Evolutionary conservation across 495 filamentous ascomycete genomes (phyloP), one percentile per base, ranked within the genome.

Genomic region (Penicillium coprophilum): DNA sequence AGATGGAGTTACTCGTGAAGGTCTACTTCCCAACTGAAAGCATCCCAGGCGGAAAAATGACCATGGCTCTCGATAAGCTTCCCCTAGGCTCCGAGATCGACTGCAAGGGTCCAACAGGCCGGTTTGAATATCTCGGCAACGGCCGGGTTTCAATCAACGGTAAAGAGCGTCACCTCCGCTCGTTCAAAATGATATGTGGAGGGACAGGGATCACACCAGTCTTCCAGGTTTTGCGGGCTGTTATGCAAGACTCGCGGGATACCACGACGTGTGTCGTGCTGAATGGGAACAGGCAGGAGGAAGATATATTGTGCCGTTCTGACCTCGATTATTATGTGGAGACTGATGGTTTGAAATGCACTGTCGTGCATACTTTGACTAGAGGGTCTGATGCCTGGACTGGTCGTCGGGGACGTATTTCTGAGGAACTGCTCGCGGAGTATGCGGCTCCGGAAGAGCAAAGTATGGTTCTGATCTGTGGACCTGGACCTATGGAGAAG

Each of bases 161-260:
- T 4, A 76, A 74, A 32, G 71, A 80, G 57, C 70, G 88, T 13
- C 70, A 59, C 2, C 83, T 96, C 1, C 79, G 79, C 39, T 80
- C 77, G 23, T 92, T 97, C 70, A 77, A 85, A 60, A 96, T 97
- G 93, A 88, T 97, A 47, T 94, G 89, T 58, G 93, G 82, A 28
- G 93, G 93, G 34, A 89, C 83, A 3, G 93, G 93, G 3, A 90
- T 97, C 62, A 97, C 93, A 39, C 93, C 93, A 1, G 89, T 97
- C 53, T 96, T 87, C 74, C 89, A 96, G 59, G 90, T 97, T 1
- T 77, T 97, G 34, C 77, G 90, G 28, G 90, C 90, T 4, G 83
- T 94, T 2, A 82, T 91, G 73, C 75, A 80, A 44, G 80, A 89
- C 59, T 53, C 56, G 4, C 59, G 77, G 10, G 87, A 89, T 66